Evolutionary conservation across 306 rosid species (phyloP).

Genomic region (Psophocarpus tetragonolobus): DNA sequence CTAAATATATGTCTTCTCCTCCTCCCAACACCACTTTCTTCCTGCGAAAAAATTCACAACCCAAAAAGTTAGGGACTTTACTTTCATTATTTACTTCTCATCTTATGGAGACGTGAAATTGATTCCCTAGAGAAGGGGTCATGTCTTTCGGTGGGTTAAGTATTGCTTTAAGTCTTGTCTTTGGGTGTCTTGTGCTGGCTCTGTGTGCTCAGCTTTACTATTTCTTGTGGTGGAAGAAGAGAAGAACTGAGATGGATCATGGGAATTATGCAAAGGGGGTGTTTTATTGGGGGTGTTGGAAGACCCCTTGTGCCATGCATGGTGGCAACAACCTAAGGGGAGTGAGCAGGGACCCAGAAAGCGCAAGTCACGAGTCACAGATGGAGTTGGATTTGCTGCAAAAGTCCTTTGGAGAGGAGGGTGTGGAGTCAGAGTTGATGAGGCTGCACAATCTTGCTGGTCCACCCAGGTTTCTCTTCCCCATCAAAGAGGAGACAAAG

Average conservation of each 20-base stretch:
- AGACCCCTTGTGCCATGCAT: conserved; percentile 37
- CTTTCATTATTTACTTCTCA: neutral
- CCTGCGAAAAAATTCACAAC: conserved; percentile 18
- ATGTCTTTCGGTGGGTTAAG: conserved; percentile 62
- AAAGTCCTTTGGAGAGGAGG: conserved; percentile 58
- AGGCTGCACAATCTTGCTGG: conserved; percentile 87
- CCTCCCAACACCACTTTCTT: neutral
- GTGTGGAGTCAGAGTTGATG: conserved; percentile 77
- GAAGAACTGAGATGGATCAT: conserved; percentile 51
- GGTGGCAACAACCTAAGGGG: neutral
- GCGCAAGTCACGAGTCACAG: conserved; percentile 48
- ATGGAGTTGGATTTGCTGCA: conserved; percentile 52
- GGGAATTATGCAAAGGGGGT: conserved; percentile 49
- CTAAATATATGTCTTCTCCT: neutral
- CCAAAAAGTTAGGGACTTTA: neutral
- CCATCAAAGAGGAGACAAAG: conserved; percentile 83
- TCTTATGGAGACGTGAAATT: conserved; percentile 46
- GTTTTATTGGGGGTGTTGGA: conserved; percentile 55
- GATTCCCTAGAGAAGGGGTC: conserved; percentile 34
- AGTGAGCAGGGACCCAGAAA: conserved; percentile 34
- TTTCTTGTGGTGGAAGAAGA: conserved; percentile 77
- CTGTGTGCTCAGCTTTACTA: conserved; percentile 78
- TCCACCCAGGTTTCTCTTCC: conserved; percentile 86
- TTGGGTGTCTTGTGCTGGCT: conserved; percentile 65
- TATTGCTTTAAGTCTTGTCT: conserved; percentile 61